phyloP scores from a whole-genome alignment of 2,329 filamentous ascomycete species.

The Lasiodiplodia sp. region DNA sequence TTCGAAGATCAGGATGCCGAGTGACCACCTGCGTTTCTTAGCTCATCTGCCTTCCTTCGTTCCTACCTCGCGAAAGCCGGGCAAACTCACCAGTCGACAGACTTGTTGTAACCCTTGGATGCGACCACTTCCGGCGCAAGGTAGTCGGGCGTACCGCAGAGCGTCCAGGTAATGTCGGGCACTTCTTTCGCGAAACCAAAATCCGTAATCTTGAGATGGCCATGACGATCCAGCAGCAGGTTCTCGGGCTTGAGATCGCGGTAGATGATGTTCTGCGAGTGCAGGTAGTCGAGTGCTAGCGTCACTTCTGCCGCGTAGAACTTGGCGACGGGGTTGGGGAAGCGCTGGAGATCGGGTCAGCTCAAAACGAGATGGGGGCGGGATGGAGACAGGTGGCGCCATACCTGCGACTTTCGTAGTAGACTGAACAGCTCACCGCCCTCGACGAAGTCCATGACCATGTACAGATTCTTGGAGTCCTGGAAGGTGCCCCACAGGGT shows the following conservation, averaged over 20 bases:
- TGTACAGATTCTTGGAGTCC: constrained; percentile 93
- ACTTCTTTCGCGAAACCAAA: constrained; percentile 99
- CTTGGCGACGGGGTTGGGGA: constrained; percentile 97
- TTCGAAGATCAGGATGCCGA: constrained; percentile 98
- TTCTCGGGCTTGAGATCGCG: constrained; percentile 97
- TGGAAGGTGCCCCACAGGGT: constrained; percentile 99
- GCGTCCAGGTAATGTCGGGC: constrained; percentile 98
- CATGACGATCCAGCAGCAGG: constrained; percentile 87
- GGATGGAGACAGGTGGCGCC: constrained; percentile 46
- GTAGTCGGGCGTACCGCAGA: constrained; percentile 97
- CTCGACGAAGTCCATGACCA: constrained; percentile 99
- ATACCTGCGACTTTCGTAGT: constrained; percentile 88
- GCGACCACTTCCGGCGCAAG: constrained; percentile 98
- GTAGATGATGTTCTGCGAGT: constrained; percentile 96
- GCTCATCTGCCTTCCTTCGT: constrained; percentile 17
- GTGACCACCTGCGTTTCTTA: constrained; percentile 78
- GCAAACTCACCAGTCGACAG: constrained; percentile 87
- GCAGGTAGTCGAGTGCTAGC: constrained; percentile 91
- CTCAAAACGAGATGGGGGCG: constrained; percentile 14
- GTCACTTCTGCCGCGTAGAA: constrained; percentile 99
- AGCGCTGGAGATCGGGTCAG: constrained; percentile 69
- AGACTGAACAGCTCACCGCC: constrained; percentile 97
- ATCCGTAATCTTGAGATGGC: constrained; percentile 96
- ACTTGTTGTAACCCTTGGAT: constrained; percentile 99
- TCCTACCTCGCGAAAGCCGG: constrained; percentile 28